Percentiles rank a stretch among this genome's conserved stretches.
phyloP scores from a whole-genome alignment of 2,329 filamentous ascomycete species.

The Decorospora gaudefroyi region DNA sequence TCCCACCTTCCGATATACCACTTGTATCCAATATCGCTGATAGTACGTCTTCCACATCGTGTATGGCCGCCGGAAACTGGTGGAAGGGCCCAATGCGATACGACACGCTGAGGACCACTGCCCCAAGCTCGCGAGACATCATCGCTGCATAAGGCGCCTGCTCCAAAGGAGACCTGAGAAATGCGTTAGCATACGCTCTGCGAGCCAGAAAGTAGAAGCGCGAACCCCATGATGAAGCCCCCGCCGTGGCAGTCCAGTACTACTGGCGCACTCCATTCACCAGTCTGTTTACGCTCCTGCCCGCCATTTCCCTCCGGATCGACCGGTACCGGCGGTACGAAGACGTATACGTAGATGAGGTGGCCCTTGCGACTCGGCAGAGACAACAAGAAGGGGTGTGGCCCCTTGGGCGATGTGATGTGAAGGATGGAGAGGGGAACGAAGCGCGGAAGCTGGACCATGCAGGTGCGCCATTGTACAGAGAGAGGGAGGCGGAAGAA shows the following conservation, averaged over 20 bases:
- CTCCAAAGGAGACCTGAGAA: constrained; percentile 50
- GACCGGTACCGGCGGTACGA: constrained; percentile 47
- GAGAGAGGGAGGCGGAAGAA: constrained; percentile 44
- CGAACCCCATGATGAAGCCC: constrained; percentile 52
- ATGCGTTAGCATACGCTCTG: too few species aligned
- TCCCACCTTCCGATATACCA: constrained; percentile 39
- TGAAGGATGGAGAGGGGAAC: constrained; percentile 46
- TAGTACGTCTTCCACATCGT: constrained; percentile 55
- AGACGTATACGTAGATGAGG: constrained; percentile 50
- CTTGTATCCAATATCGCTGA: constrained; percentile 49
- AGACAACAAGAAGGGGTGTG: constrained; percentile 50
- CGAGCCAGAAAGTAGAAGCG: too few species aligned
- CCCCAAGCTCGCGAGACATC: constrained; percentile 51
- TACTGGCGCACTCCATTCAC: constrained; percentile 47
- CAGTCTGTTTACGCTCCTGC: constrained; percentile 23
- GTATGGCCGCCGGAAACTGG: constrained; percentile 54
- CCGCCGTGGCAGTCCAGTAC: constrained; percentile 53
- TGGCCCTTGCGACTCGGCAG: constrained; percentile 47
- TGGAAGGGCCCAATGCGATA: constrained; percentile 56
- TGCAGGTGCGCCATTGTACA: constrained; percentile 44
- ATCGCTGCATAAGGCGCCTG: constrained; percentile 55
- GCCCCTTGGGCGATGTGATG: constrained; percentile 48
- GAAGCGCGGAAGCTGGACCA: constrained; percentile 47
- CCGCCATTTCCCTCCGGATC: constrained; percentile 30
- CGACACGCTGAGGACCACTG: constrained; percentile 54